Percentiles rank a stretch among this genome's conserved stretches.
Conservation (phyloP, 495 filamentous ascomycete species). For the Podospora didyma region DNA sequence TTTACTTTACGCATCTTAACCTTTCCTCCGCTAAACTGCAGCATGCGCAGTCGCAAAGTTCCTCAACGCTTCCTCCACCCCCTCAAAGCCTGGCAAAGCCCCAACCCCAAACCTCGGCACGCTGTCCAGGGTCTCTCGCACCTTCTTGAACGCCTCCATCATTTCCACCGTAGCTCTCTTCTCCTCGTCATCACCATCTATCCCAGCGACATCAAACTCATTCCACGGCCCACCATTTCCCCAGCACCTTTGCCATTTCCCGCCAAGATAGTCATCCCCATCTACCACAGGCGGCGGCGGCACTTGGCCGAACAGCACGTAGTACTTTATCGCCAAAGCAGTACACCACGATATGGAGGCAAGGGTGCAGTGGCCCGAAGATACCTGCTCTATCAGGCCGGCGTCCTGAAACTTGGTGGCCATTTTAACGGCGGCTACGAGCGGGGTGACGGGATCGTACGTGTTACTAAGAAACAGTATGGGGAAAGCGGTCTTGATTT, state of each 20-base stretch:
- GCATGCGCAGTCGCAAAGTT: too few species aligned
- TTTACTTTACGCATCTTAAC: too few species aligned
- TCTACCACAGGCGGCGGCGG: slow-evolving; percentile 33
- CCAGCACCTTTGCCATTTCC: slow-evolving; percentile 37
- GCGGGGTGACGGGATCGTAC: slow-evolving; percentile 58
- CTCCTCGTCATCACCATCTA: too few species aligned
- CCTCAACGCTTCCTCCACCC: too few species aligned
- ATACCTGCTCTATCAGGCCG: slow-evolving; percentile 42
- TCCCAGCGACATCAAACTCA: background rate
- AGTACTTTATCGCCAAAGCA: slow-evolving; percentile 32
- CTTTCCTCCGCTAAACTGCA: too few species aligned
- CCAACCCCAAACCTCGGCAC: too few species aligned
- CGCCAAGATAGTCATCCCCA: slow-evolving; percentile 19
- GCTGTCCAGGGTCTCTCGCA: too few species aligned
- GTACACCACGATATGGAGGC: slow-evolving; percentile 37
- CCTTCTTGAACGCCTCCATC: too few species aligned
- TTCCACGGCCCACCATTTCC: slow-evolving; percentile 35
- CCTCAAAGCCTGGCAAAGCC: too few species aligned
- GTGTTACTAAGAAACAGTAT: slow-evolving; percentile 58
- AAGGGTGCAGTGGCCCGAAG: slow-evolving; percentile 41
- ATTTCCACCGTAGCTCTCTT: too few species aligned
- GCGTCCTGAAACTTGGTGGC: slow-evolving; percentile 42
- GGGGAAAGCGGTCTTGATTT: slow-evolving; percentile 51
- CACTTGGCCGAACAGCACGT: slow-evolving; percentile 36
- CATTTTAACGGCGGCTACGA: slow-evolving; percentile 49